Evolutionary conservation across 768 basidiomycete genomes (phyloP), one percentile per base, ranked within the genome.

Genomic region (Suillus americanus): DNA sequence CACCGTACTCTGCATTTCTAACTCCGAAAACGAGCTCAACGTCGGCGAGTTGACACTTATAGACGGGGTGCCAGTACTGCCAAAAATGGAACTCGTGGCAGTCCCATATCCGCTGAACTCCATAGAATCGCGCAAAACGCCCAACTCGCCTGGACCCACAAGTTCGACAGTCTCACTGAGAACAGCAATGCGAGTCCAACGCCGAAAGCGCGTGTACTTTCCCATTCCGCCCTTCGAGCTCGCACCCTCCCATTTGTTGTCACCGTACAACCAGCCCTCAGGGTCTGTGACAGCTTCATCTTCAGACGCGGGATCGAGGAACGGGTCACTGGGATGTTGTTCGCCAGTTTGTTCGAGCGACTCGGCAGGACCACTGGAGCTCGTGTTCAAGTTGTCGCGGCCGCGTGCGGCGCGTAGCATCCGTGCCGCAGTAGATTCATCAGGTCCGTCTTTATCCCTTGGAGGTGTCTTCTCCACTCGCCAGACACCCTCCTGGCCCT

Each of bases 251-350:
- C 95, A 98, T 74, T 97, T 97, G 75, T 98, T 98, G 69, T 96
- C 95, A 2, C 89, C 90, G 71, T 95, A 97, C 7, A 95, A 84
- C 95, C 95, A 98, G 5, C 95, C 95, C 65, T 96, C 94, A 4
- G 81, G 73, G 72, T 98, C 95, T 2, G 95, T 97, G 43, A 79
- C 73, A 35, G 79, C 77, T 51, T 88, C 85, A 61, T 86, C 85
- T 2, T 83, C 82, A 18, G 77, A 76, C 3, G 73, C 71, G 45
- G 61, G 77, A 71, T 62, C 76, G 59, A 70, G 74, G 38, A 72
- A 67, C 2, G 72, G 64, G 57, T 76, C 74, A 18, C 76, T 73
- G 23, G 66, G 40, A 59, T 75, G 71, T 16, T 70, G 72, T 20
- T 75, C 73, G 16, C 69, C 53, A 28, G 73, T 69, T 0, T 68